Conservation (phyloP, 2,329 filamentous ascomycete species). For the Neophaeococcomyces aloes region DNA sequence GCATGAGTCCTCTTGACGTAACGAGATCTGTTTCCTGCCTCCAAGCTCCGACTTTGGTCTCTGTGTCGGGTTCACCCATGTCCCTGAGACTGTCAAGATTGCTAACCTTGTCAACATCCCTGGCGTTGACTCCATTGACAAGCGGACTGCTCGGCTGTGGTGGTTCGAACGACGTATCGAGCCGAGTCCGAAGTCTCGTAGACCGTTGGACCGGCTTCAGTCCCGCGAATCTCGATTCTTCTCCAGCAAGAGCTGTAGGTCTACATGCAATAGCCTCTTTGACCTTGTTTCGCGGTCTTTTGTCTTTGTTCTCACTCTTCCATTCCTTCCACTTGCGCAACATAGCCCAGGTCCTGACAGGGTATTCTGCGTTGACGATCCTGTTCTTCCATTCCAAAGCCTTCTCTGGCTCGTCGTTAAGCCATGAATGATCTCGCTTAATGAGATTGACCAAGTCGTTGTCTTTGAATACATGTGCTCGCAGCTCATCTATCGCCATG, state of each 20-base stretch:
- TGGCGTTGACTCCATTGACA: conserved; percentile 5
- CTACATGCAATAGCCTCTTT: background rate
- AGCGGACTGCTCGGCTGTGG: background rate
- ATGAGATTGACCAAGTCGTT: conserved; percentile 16
- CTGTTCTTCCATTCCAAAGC: conserved; percentile 17
- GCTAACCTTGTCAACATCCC: background rate
- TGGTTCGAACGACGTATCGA: background rate
- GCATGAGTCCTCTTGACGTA: background rate
- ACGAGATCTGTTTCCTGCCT: background rate
- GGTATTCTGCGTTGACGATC: conserved; percentile 19
- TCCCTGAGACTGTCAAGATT: conserved; percentile 1
- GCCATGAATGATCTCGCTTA: conserved; percentile 17
- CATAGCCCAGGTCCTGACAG: conserved; percentile 21
- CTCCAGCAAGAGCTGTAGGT: background rate
- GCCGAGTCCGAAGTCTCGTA: background rate
- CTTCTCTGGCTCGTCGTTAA: conserved; percentile 15
- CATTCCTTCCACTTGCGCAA: conserved; percentile 20
- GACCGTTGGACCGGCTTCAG: background rate
- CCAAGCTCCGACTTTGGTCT: conserved; percentile 5
- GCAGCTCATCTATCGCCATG: conserved; percentile 12
- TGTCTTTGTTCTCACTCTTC: conserved; percentile 17
- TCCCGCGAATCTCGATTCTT: background rate
- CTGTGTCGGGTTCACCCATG: conserved; percentile 2
- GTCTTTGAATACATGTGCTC: conserved; percentile 19
- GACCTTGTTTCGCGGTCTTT: conserved; percentile 18